Evolutionary conservation across 2,329 filamentous ascomycete species (phyloP).

Genomic region (Colletotrichum sansevieriae): DNA sequence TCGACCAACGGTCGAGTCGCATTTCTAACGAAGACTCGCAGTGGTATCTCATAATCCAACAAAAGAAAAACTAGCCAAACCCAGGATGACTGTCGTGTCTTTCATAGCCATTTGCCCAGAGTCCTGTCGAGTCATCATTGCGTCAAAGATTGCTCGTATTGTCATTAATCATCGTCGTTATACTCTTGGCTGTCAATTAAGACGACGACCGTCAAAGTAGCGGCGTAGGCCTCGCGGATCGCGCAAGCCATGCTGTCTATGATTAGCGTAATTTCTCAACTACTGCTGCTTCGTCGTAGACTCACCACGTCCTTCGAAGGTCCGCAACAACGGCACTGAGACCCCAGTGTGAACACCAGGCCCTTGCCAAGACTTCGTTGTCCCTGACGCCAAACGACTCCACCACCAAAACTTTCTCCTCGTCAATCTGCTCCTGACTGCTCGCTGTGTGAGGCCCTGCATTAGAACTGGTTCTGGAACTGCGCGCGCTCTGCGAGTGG

Average conservation of each 20-base stretch:
- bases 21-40: constrained; percentile 13
- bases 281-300: constrained; percentile 38
- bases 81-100: background rate
- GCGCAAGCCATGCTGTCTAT: constrained; percentile 74
- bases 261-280: background rate
- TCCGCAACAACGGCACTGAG: constrained; percentile 79
- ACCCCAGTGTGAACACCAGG: constrained; percentile 84
- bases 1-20: background rate
- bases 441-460: constrained; percentile 44
- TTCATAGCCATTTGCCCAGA: background rate
- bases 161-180: constrained; percentile 36
- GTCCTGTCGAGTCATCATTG: constrained; percentile 19
- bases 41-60: constrained; percentile 35
- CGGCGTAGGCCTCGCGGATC: constrained; percentile 81
- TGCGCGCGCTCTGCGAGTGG: constrained; percentile 47
- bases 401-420: constrained; percentile 77
- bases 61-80: constrained; percentile 21
- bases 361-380: constrained; percentile 81
- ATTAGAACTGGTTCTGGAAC: constrained; percentile 50
- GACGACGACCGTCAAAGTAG: constrained; percentile 79
- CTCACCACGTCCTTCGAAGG: constrained; percentile 75
- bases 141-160: constrained; percentile 11
- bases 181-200: constrained; percentile 64
- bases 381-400: constrained; percentile 80
- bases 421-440: constrained; percentile 60